Conservation (phyloP, 1,284 basidiomycete genomes). For the Heterobasidion parviporum region DNA sequence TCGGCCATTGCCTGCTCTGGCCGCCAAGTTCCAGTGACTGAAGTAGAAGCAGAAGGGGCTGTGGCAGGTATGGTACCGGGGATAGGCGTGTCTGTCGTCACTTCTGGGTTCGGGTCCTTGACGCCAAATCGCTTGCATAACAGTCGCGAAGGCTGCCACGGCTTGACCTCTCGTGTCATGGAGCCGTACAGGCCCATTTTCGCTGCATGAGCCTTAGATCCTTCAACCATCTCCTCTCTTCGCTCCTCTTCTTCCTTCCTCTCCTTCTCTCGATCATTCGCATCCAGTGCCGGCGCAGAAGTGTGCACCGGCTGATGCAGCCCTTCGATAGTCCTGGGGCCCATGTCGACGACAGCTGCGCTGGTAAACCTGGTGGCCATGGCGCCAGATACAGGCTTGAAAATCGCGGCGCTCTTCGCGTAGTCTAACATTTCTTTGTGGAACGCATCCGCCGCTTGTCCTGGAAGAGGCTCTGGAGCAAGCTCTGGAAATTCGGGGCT, state of each 20-base stretch:
- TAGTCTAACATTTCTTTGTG: constrained; percentile 84
- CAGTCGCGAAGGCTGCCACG: constrained; percentile 76
- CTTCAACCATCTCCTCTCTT: constrained; percentile 47
- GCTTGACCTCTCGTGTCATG: constrained; percentile 66
- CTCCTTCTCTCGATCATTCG: constrained; percentile 19
- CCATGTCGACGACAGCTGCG: constrained; percentile 54
- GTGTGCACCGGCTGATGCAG: constrained; percentile 55
- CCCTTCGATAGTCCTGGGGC: constrained; percentile 64
- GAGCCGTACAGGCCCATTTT: constrained; percentile 81
- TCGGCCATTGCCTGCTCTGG: constrained; percentile 12
- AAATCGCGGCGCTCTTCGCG: constrained; percentile 79
- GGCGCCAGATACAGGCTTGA: constrained; percentile 86
- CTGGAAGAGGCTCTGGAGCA: constrained; percentile 39
- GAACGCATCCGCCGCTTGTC: constrained; percentile 60
- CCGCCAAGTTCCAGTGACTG: constrained; percentile 13
- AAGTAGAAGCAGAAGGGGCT: background rate
- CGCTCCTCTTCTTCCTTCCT: constrained; percentile 37
- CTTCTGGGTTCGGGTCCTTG: constrained; percentile 60
- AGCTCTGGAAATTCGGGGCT: constrained; percentile 31
- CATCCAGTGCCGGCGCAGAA: constrained; percentile 24
- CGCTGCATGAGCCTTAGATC: constrained; percentile 76
- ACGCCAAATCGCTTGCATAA: constrained; percentile 95
- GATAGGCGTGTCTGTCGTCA: constrained; percentile 10
- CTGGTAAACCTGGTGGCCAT: constrained; percentile 92
- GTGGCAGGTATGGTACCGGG: constrained; percentile 9